Evolutionary conservation across 805 yeast species (phyloP).

Genomic region (Schwanniomyces vanrijiae): DNA sequence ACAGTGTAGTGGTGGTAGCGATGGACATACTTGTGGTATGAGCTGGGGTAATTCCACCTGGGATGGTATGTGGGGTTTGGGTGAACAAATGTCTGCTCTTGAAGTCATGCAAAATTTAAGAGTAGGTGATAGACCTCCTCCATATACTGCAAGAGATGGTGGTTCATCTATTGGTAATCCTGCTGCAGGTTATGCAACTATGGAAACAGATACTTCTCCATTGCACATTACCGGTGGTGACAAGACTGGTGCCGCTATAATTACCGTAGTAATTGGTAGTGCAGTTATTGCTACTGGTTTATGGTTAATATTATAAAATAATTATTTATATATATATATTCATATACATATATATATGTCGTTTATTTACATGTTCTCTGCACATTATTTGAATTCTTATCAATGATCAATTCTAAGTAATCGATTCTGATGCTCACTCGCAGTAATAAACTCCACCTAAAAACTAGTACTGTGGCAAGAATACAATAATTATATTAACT

Average conservation of each 20-base stretch:
- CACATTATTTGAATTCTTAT: background rate
- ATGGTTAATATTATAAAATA: conserved; percentile 43
- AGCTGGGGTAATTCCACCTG: conserved; percentile 56
- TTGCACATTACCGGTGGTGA: conserved; percentile 52
- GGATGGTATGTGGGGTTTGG: conserved; percentile 71
- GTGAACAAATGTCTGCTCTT: conserved; percentile 76
- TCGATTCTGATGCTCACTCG: background rate
- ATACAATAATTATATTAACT: background rate
- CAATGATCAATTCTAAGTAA: background rate
- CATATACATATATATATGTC: conserved; percentile 12
- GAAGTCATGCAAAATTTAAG: conserved; percentile 56
- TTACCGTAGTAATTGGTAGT: conserved; percentile 68
- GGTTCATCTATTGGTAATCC: conserved; percentile 70
- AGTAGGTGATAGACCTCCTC: conserved; percentile 48
- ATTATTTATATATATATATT: too few species aligned
- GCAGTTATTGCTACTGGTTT: conserved; percentile 42
- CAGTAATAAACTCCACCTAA: background rate
- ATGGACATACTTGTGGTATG: conserved; percentile 74
- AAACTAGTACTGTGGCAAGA: conserved; percentile 2
- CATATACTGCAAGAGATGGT: conserved; percentile 63
- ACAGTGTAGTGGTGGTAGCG: conserved; percentile 72
- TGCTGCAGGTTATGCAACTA: conserved; percentile 60
- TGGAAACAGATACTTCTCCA: conserved; percentile 37
- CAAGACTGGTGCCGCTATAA: conserved; percentile 85
- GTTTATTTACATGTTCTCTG: background rate